Evolutionary conservation across 352 stramenopile species (phyloP).

Genomic region (Aphanomyces astaci): DNA sequence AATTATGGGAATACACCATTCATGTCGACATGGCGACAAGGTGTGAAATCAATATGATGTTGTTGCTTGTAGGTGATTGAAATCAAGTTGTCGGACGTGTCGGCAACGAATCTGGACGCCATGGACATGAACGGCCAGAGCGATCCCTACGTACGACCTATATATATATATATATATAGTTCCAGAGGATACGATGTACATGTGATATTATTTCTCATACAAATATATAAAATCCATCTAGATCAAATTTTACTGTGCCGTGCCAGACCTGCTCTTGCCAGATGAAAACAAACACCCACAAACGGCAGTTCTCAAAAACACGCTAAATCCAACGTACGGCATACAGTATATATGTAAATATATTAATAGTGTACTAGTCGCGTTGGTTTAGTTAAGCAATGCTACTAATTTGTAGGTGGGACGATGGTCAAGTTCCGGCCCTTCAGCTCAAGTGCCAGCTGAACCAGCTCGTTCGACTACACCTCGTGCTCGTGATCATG

Average conservation of each 20-base stretch:
- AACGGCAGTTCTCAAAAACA: conserved; percentile 54
- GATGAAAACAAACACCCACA: conserved; percentile 39
- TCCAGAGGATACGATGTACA: neutral
- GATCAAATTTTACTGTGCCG: conserved; percentile 16
- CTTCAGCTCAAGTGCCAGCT: conserved; percentile 36
- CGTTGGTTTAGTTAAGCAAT: too few relatives aligned
- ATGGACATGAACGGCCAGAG: conserved; percentile 74
- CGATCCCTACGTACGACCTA: conserved; percentile 76
- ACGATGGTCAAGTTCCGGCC: conserved; percentile 54
- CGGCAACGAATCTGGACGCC: conserved; percentile 46
- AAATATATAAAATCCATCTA: too few relatives aligned
- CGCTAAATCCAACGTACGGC: conserved; percentile 49
- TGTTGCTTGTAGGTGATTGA: conserved; percentile 32
- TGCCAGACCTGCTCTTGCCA: conserved; percentile 6
- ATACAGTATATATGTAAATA: neutral
- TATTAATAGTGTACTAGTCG: too few relatives aligned
- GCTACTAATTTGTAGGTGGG: too few relatives aligned
- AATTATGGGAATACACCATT: too few relatives aligned
- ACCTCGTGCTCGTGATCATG: conserved; percentile 71
- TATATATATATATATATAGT: too few relatives aligned
- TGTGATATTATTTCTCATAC: neutral
- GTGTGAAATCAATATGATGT: conserved; percentile 25
- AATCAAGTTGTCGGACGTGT: conserved; percentile 53
- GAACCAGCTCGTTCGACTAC: conserved; percentile 46
- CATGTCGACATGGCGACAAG: too few relatives aligned